Evolutionary conservation across 768 basidiomycete species (phyloP), one percentile per base, ranked within the genome.

Genomic region (Xerocomus spinulosus): DNA sequence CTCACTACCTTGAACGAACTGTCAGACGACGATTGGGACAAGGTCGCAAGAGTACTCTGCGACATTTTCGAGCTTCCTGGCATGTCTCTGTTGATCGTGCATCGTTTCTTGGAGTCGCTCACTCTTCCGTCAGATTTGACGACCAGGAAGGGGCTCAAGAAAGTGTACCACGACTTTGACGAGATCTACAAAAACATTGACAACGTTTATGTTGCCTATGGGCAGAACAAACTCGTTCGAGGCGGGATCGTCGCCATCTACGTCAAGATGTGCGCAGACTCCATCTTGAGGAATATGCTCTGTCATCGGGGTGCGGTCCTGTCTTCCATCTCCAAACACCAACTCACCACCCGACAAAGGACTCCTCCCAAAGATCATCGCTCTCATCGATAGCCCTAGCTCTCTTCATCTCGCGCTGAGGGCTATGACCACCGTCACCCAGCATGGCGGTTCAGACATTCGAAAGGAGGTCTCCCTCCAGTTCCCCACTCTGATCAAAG

Each of bases 171-270:
- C 26, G 74, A 78, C 54, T 84, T 86, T 55, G 73, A 75, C 35
- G 65, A 64, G 3, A 72, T 83, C 29, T 80, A 76, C 50, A 57
- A 62, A 14, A 70, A 70, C 23, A 70, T 84, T 21, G 76, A 82
- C 38, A 65, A 66, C n/a, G 67, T 73, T 2, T 84, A 78, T 53
- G 58, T 70, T 2, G 67, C 62, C 13, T 68, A 77, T 51, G 32
- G 49, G 2, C 63, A 64, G 1, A 77, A 78, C 58, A 71, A 76
- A 29, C 73, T 72, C 48, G 66, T 84, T 15, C 63, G 67, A 40
- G 82, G 80, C 1, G 81, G 76, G 0, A 76, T 85, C 36, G 70
- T 82, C 8, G 79, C 76, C 8, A 79, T 86, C 40, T 83, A 77
- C 52, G 75, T 81, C 14, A 80, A 79, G 56, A 80, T 85, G 78